Evolutionary conservation across 1,139 yeast species (phyloP).

Genomic region (Debaryomyces psychrophilus): DNA sequence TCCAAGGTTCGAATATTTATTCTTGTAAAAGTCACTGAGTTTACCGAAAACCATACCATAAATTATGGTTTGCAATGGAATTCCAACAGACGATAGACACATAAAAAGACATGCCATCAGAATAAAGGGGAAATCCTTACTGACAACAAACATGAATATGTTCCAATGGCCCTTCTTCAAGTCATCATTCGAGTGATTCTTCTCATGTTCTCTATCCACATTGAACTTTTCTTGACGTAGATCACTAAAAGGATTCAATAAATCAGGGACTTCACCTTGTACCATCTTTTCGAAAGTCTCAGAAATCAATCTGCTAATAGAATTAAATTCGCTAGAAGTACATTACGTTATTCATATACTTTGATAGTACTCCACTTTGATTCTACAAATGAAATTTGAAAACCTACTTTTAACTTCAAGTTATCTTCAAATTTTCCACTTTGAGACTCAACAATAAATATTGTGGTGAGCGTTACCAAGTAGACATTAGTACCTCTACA

Average conservation of each 20-base stretch:
- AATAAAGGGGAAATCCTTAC: slow-evolving; percentile 28
- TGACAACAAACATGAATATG: slow-evolving; percentile 31
- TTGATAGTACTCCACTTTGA: neutral
- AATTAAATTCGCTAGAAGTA: neutral
- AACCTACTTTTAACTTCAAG: neutral
- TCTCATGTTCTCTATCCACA: neutral
- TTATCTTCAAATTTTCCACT: slow-evolving; percentile 13
- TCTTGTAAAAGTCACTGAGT: slow-evolving; percentile 42
- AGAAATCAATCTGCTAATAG: neutral
- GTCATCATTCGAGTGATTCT: neutral
- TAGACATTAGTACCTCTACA: neutral
- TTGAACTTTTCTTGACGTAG: slow-evolving; percentile 12
- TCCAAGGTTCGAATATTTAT: slow-evolving; percentile 26
- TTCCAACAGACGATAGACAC: slow-evolving; percentile 50
- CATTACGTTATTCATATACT: neutral
- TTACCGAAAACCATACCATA: slow-evolving; percentile 66
- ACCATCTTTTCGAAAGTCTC: neutral
- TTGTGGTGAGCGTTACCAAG: neutral
- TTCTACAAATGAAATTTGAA: neutral
- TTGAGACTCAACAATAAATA: slow-evolving; percentile 13
- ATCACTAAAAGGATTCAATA: slow-evolving; percentile 10
- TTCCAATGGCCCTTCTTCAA: slow-evolving; percentile 9
- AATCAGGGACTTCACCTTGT: neutral
- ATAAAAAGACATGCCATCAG: slow-evolving; percentile 28
- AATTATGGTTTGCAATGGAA: slow-evolving; percentile 66